Evolutionary conservation across 2,329 filamentous ascomycete genomes (phyloP).

Genomic region (Cordyceps javanica): DNA sequence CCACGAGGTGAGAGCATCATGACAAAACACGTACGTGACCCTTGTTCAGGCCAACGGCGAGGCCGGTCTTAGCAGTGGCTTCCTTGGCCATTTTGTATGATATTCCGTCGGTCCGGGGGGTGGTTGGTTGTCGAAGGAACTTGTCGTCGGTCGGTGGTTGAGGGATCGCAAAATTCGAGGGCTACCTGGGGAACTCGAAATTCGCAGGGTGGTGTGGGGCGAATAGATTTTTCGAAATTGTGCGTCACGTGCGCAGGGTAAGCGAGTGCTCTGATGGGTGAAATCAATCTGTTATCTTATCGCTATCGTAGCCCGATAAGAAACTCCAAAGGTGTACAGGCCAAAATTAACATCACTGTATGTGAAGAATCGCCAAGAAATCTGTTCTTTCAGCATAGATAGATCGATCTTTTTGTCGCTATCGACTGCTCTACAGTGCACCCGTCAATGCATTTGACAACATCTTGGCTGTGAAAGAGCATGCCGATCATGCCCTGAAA

Average conservation of each 20-base stretch:
- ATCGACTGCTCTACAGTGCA: too few species aligned
- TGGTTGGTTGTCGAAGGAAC: conserved; percentile 21
- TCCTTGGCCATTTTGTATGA: conserved; percentile 52
- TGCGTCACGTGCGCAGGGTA: conserved; percentile 24
- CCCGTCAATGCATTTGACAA: too few species aligned
- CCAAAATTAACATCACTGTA: too few species aligned
- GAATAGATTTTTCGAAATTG: conserved; percentile 15
- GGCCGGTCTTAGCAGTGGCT: conserved; percentile 50
- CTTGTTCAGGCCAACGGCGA: conserved; percentile 57
- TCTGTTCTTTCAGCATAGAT: too few species aligned
- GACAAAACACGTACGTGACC: conserved; percentile 51
- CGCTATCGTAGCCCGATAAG: not conserved
- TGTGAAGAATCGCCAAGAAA: too few species aligned
- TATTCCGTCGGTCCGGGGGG: conserved; percentile 13
- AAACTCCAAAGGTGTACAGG: too few species aligned
- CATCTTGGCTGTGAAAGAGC: too few species aligned
- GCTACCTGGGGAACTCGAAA: not conserved
- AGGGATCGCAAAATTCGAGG: conserved; percentile 18
- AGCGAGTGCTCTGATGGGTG: conserved; percentile 12
- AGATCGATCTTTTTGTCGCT: too few species aligned
- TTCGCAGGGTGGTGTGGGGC: conserved; percentile 12
- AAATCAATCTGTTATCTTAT: not conserved
- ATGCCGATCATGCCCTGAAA: too few species aligned
- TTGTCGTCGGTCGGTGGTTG: conserved; percentile 25
- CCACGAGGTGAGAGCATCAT: conserved; percentile 64